Evolutionary conservation across 768 basidiomycete species (phyloP), one percentile per base, ranked within the genome.

Genomic region (Suillus paluster): DNA sequence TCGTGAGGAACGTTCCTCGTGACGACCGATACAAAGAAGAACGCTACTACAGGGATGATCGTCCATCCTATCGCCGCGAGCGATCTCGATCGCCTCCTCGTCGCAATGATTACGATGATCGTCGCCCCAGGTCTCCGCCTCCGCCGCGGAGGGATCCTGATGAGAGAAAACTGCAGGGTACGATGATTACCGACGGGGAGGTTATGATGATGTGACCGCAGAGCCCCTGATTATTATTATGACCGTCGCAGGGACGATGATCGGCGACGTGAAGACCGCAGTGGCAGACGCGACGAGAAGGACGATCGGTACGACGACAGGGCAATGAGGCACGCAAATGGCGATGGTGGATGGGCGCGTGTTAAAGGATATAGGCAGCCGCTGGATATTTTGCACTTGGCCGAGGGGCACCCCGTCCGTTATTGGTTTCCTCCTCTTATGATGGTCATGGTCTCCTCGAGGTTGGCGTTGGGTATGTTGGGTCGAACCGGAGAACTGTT

Each of bases 131-230:
- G 84, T 91, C 90, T 80, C 88, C 91, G 57, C 74, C 75, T 74
- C 88, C 90, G 68, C 83, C 86, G 63, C 84, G 81, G 84, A 90
- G 91, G 84, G 90, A 92, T 71, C 80, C 80, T 78, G 90, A 92
- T 82, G 90, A 92, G 79, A 87, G 83, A 85, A 89, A 89, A 84
- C 85, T 87, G 89, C 90, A 88, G 91, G 90, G 87, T 91, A 92
- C 87, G 92, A 93, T 86, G 89, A 92, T 85, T 83, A 86, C 78
- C 88, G 92, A 77, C 88, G 92, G 78, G 90, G 89, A 72, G 87
- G 86, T 72, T 86, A 82, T 68, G 78, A 87, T 86, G 89, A 91
- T 87, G n/a, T n/a, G 88, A 88, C 77, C 89, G 86, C 81, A 87
- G 86, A 87, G 84, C 79, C 75, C 89, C 89, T 87, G 89, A 92